phyloP scores from a whole-genome alignment of 108 stramenopile species.

The Epithemia pelagica region DNA sequence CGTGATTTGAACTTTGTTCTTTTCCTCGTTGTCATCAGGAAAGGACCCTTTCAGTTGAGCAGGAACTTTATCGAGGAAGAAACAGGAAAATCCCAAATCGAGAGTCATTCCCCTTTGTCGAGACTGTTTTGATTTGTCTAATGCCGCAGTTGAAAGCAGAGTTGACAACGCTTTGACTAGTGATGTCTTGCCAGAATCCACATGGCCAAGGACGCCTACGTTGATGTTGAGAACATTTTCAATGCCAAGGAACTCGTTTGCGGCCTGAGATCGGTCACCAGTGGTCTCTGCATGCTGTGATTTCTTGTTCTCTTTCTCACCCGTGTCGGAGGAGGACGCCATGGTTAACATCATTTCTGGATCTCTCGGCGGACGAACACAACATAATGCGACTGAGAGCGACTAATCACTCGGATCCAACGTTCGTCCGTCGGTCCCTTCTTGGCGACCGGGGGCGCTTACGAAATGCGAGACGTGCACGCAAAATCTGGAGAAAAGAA shows the following conservation, averaged over 20 bases:
- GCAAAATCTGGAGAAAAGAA: too few species aligned
- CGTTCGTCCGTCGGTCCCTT: too few species aligned
- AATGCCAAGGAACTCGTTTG: conserved; percentile 12
- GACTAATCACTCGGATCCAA: too few species aligned
- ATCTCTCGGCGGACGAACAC: too few species aligned
- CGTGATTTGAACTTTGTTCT: conserved; percentile 17
- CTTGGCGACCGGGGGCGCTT: too few species aligned
- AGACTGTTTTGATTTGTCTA: conserved; percentile 95
- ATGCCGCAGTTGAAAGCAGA: conserved; percentile 89
- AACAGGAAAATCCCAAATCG: conserved; percentile 95
- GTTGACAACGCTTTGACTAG: conserved; percentile 93
- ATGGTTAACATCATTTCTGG: too few species aligned
- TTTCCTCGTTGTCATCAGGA: conserved; percentile 8
- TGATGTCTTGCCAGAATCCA: conserved; percentile 96
- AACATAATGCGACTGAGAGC: too few species aligned
- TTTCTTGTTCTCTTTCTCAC: too few species aligned
- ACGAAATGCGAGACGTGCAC: too few species aligned
- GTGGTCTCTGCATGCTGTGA: too few species aligned
- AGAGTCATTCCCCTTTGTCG: conserved; percentile 95
- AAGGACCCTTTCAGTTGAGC: conserved; percentile 34
- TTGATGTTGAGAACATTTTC: conserved; percentile 88
- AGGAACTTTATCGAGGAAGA: conserved; percentile 71
- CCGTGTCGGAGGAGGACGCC: too few species aligned
- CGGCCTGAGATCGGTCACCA: too few species aligned
- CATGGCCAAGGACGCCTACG: conserved; percentile 96